Percentiles rank a stretch among this genome's conserved stretches.
phyloP scores from a whole-genome alignment of 2,329 filamentous ascomycete species.

The Aspergillus caelatus region DNA sequence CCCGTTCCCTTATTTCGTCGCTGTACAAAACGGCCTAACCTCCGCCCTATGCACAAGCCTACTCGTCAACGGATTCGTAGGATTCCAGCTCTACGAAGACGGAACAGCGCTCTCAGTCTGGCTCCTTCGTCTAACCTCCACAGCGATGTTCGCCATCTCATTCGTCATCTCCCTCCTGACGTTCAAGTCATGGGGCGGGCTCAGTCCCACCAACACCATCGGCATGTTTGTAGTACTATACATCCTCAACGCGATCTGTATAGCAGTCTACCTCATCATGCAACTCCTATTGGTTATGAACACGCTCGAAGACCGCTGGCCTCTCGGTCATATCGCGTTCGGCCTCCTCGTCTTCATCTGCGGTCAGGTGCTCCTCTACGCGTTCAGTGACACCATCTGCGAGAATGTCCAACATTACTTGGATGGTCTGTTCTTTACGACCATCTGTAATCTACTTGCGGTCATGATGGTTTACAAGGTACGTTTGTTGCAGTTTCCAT shows the following conservation, averaged over 20 bases:
- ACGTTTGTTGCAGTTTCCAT: constrained; percentile 26
- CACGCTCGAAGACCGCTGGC: constrained; percentile 94
- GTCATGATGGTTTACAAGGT: constrained; percentile 99
- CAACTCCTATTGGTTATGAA: constrained; percentile 86
- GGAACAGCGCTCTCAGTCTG: constrained; percentile 91
- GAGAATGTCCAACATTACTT: constrained; percentile 84
- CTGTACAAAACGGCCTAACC: constrained; percentile 79
- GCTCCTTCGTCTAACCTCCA: constrained; percentile 79
- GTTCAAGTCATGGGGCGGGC: constrained; percentile 87
- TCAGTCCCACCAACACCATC: constrained; percentile 81
- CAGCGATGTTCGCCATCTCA: constrained; percentile 80
- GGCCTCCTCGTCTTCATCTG: constrained; percentile 88
- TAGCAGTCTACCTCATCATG: constrained; percentile 83
- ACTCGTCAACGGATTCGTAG: constrained; percentile 96
- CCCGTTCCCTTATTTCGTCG: constrained; percentile 88
- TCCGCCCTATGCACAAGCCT: constrained; percentile 87
- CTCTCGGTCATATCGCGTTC: constrained; percentile 86
- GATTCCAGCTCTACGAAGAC: constrained; percentile 97
- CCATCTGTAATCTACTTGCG: constrained; percentile 86
- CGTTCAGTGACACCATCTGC: constrained; percentile 84
- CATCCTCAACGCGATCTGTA: constrained; percentile 82
- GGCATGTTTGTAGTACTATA: constrained; percentile 92
- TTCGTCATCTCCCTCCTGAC: constrained; percentile 88
- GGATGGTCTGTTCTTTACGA: constrained; percentile 92
- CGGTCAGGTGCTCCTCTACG: constrained; percentile 91